Evolutionary conservation across 345 rosid species (phyloP).

Genomic region (Citrus hindsii): DNA sequence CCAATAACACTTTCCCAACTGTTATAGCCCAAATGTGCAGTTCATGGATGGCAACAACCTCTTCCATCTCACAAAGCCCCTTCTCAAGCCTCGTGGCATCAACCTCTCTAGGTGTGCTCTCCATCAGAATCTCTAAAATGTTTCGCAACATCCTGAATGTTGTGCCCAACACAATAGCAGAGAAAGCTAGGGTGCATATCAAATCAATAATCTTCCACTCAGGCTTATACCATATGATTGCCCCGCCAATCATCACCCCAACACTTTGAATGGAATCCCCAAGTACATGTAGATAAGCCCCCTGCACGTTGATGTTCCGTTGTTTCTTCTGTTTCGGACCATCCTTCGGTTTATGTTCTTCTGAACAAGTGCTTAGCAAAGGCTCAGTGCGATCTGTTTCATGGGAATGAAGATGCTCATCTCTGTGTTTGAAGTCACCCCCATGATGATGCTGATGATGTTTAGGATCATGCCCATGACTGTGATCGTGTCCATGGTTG

Average conservation of each 20-base stretch:
- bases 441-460: constrained; percentile 24
- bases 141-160: constrained; percentile 62
- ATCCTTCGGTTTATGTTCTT: constrained; percentile 9
- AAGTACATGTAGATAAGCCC: constrained; percentile 68
- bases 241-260: constrained; percentile 78
- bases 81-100: constrained; percentile 61
- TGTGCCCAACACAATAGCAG: constrained; percentile 46
- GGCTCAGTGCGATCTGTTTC: constrained; percentile 27
- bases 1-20: constrained; percentile 60
- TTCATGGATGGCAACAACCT: constrained; percentile 65
- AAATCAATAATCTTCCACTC: constrained; percentile 69
- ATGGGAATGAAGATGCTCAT: constrained; percentile 29
- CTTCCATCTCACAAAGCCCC: constrained; percentile 70
- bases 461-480: constrained; percentile 15
- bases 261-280: constrained; percentile 77
- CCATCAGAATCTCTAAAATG: constrained; percentile 71
- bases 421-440: background rate
- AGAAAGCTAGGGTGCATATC: constrained; percentile 65
- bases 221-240: constrained; percentile 61
- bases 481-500: constrained; percentile 28
- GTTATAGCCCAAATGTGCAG: constrained; percentile 80
- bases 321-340: constrained; percentile 35
- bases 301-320: constrained; percentile 55
- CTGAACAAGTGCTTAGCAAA: constrained; percentile 27
- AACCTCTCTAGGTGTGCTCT: constrained; percentile 71